phyloP scores from a whole-genome alignment of 2,329 filamentous ascomycete genomes.

The Fusarium begoniae region DNA sequence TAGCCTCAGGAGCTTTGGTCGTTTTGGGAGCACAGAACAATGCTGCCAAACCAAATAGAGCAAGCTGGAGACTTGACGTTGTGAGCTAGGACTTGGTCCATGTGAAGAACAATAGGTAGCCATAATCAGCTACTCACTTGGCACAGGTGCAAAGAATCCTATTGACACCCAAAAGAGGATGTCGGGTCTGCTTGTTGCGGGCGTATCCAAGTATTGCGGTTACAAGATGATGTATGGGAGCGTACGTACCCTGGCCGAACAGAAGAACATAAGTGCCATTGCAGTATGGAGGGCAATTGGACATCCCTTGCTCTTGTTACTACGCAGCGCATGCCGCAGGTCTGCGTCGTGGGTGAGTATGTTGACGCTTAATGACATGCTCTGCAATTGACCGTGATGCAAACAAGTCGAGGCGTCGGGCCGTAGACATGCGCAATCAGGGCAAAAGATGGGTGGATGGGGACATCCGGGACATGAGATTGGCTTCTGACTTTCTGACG shows the following conservation, averaged over 20 bases:
- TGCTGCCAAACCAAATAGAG: conserved; percentile 2
- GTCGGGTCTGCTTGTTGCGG: conserved; percentile 2
- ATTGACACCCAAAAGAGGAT: conserved; percentile 20
- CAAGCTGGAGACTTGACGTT: background rate
- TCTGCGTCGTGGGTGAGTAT: background rate
- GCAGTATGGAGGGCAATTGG: background rate
- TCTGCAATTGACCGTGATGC: background rate
- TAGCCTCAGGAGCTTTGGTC: background rate
- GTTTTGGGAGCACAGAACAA: conserved; percentile 3
- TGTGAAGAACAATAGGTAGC: conserved; percentile 24
- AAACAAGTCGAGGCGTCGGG: background rate
- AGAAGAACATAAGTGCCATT: conserved; percentile 2
- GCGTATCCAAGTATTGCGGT: conserved; percentile 7
- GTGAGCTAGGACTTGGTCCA: conserved; percentile 2
- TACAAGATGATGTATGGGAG: background rate
- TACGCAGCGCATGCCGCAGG: background rate
- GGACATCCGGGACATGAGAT: conserved; percentile 24
- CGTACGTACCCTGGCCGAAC: background rate
- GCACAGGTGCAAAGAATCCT: conserved; percentile 2
- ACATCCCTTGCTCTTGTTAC: background rate
- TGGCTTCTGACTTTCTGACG: conserved; percentile 42
- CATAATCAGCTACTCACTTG: conserved; percentile 11
- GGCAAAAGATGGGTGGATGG: conserved; percentile 1
- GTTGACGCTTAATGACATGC: background rate
- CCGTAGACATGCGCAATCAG: background rate